Evolutionary conservation across 768 basidiomycete genomes (phyloP), one percentile per base, ranked within the genome.

Genomic region (Tephrocybe rancida): DNA sequence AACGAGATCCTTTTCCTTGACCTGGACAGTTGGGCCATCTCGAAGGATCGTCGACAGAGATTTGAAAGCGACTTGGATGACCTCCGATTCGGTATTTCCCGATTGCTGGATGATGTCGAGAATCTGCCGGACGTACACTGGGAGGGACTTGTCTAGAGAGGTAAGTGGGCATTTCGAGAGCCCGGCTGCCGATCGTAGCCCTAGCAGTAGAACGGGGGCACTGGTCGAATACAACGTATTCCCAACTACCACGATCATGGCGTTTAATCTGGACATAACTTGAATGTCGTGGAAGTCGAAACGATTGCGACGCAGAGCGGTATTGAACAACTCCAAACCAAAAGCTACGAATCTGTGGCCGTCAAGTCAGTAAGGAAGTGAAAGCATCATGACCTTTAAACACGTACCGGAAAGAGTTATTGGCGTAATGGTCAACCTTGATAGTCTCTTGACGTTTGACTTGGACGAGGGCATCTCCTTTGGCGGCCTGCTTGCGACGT

Each of bases 191-290:
- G 90, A 87, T 61, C 88, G 91, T 56, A 98, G 74, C 13, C 87
- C 90, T 0, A 88, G 79, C 8, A 81, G 70, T 14, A 96, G 73
- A 5, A 98, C 91, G 6, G 85, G 75, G 7, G 87, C 81, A 44
- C 85, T 86, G 27, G 80, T 85, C 2, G 95, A 90, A 68, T 97
- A 98, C 1, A 99, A 81, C 0, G 92, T 88, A 65, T 98, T 95
- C 27, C 96, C 96, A 51, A 98, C 87, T 13, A 87, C 83, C 27
- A 83, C 75, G 13, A 96, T 86, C 75, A 98, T 89, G 0, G 93
- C 82, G 54, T 95, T 93, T 21, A 99, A 74, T 26, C 94, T 87
- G n/a, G 86, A 75, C 53, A 95, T 77, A 47, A 90, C 77, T n/a
- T 81, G 74, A 8, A 77, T 56, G 60, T 97, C 87, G 22, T 82